Evolutionary conservation across 768 basidiomycete genomes (phyloP), one percentile per base, ranked within the genome.

Genomic region (Agrocybe pediades): DNA sequence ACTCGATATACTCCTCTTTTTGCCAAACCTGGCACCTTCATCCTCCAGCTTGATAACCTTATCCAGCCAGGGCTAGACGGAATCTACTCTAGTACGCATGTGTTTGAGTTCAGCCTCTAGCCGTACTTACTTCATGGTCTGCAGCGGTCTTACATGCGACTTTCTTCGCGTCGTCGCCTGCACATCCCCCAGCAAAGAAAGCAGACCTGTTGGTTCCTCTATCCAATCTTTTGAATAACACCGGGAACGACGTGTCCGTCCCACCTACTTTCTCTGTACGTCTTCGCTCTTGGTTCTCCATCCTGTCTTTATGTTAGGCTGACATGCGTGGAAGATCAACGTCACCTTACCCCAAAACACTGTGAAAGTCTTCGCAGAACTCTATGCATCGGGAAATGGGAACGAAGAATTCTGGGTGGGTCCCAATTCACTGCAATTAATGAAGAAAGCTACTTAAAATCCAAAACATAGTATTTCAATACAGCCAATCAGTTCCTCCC

Each of bases 381-480:
- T 92, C 3, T 83, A 83, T 57, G 88, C 90, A 15, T 90, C 83
- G 17, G 77, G 77, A 13, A 80, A 79, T 58, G 73, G 69, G n/a
- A 64, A 74, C 43, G 77, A 78, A 68, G 90, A 92, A 68, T 91
- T 90, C 63, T 92, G 90, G 90, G 88, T 88, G 58, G 26, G 53
- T 44, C 23, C 24, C 9, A 25, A 30, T 27, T 27, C 3, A 24
- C 43, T 45, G 3, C n/a, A 26, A 44, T 46, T n/a, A n/a, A n/a
- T n/a, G n/a, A n/a, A 36, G 20, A 15, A 3, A 24, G 44, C 47
- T 48, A 55, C 42, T 29, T 29, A 40, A 36, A 39, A 40, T 41
- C 25, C 8, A 39, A 20, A 44, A 45, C 39, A 15, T 56, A 90
- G 88, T 92, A 90, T 61, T 83, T 77, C 71, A 89, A 90, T 56